A percentile compares a stretch with the other conserved stretches of the same genome.
Conservation (phyloP, 176 grass and related monocot species). For the Juncus inflexus region DNA sequence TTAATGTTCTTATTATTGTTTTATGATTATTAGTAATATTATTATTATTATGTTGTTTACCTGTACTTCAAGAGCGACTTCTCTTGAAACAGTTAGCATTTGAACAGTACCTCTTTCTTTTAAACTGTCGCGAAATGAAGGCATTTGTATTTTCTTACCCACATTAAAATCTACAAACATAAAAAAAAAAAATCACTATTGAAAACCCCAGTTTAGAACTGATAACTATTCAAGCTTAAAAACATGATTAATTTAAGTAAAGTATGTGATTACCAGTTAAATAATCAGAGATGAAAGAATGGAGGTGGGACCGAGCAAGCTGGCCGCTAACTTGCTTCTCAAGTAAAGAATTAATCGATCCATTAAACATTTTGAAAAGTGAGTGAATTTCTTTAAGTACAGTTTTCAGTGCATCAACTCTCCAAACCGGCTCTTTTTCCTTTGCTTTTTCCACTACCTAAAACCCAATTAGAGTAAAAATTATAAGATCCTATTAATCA, state of each 20-base stretch:
- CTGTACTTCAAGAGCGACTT: conserved; percentile 98
- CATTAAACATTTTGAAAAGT: conserved; percentile 81
- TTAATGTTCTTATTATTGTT: conserved; percentile 7
- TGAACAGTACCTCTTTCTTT: conserved; percentile 77
- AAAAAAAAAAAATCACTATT: conserved; percentile 5
- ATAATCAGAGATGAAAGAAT: conserved; percentile 87
- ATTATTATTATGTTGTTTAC: conserved; percentile 31
- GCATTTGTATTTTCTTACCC: conserved; percentile 73
- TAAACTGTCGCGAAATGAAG: conserved; percentile 80
- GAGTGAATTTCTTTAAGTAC: conserved; percentile 90
- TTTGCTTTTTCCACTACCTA: conserved; percentile 91
- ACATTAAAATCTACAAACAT: conserved; percentile 63
- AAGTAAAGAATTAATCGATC: conserved; percentile 63
- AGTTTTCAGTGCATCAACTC: conserved; percentile 50
- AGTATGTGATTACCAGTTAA: conserved; percentile 54
- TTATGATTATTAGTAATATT: conserved; percentile 5
- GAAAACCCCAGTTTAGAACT: background rate
- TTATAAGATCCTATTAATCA: conserved; percentile 10
- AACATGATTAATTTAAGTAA: background rate
- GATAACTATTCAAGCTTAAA: background rate
- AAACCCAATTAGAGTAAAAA: conserved; percentile 12
- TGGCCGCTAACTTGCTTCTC: conserved; percentile 85
- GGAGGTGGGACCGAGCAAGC: conserved; percentile 68
- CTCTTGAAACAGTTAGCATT: conserved; percentile 87
- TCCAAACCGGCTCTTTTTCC: conserved; percentile 59